These are phyloP conservation scores for Pythium rhizo-oryzae DNA, from an alignment of 352 stramenopile genomes.

Conservation along the genomic window DNA sequence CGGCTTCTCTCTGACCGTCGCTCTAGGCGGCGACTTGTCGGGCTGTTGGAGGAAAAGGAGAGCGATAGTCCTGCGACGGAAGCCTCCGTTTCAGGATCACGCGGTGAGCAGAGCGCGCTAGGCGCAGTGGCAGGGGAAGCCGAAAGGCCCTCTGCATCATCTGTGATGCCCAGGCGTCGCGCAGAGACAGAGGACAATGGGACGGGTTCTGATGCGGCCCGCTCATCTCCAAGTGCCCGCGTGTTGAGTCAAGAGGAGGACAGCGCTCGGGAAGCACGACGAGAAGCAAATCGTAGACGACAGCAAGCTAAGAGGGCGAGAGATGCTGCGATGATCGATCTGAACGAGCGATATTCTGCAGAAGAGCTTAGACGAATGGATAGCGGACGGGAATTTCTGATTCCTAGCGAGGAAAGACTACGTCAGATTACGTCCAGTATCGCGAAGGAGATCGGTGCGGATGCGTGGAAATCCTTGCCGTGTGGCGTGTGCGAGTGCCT, in stretches of 20 bases:
- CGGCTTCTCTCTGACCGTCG: background rate
- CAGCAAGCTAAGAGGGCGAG: constrained; percentile 1
- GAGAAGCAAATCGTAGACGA: background rate
- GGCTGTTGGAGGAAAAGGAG: background rate
- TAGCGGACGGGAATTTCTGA: background rate
- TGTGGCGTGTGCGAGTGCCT: constrained; percentile 10
- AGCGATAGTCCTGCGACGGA: background rate
- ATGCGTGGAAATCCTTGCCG: background rate
- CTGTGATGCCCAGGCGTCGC: background rate
- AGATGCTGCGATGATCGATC: background rate
- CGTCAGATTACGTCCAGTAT: background rate
- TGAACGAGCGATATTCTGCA: background rate
- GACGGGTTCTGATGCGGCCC: background rate
- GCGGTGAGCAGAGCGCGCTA: background rate
- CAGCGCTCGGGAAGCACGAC: background rate
- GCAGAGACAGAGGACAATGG: background rate
- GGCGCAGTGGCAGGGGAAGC: background rate
- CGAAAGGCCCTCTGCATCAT: background rate
- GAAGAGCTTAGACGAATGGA: constrained; percentile 3
- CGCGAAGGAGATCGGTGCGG: background rate
- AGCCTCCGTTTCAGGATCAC: background rate
- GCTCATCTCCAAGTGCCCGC: background rate
- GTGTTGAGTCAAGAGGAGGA: background rate
- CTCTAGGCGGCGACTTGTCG: background rate
- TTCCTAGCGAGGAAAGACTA: background rate